Conservation (phyloP, 1,284 basidiomycete genomes). For the Leccinum pachyderme region DNA sequence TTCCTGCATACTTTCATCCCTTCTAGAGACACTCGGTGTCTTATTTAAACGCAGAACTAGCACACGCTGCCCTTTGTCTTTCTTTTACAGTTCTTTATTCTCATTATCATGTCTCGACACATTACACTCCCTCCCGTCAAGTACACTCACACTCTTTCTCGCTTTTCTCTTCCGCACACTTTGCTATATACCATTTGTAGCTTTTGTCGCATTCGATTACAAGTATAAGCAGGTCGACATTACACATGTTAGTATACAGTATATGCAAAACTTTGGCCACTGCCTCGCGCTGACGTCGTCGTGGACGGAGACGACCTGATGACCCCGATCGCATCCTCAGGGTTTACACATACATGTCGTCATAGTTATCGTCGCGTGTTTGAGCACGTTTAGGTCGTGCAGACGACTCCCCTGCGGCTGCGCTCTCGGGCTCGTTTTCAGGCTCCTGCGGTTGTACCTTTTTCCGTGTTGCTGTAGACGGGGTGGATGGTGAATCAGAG, state of each 20-base stretch:
- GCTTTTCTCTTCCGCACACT: neutral
- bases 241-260: slow-evolving; percentile 10
- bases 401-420: slow-evolving; percentile 4
- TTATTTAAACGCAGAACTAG: neutral
- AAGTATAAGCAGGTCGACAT: slow-evolving; percentile 1
- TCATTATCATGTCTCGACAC: neutral
- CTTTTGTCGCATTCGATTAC: slow-evolving; percentile 10
- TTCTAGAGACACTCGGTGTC: slow-evolving; percentile 1
- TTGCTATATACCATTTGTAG: slow-evolving; percentile 11
- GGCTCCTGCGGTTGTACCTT: slow-evolving; percentile 21
- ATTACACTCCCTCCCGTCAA: neutral
- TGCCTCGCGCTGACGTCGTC: too few species aligned
- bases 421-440: slow-evolving; percentile 10
- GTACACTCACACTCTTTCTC: neutral
- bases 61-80: slow-evolving; percentile 2
- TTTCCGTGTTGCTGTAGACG: slow-evolving; percentile 27
- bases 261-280: neutral
- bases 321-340: neutral
- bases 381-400: slow-evolving; percentile 8
- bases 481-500: neutral
- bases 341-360: slow-evolving; percentile 31
- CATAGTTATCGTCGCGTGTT: slow-evolving; percentile 18
- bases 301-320: too few species aligned
- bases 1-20: slow-evolving; percentile 4
- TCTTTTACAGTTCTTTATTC: neutral